phyloP scores from a whole-genome alignment of 225 moss, liverwort and hornwort genomes.

The Neckera pumila region DNA sequence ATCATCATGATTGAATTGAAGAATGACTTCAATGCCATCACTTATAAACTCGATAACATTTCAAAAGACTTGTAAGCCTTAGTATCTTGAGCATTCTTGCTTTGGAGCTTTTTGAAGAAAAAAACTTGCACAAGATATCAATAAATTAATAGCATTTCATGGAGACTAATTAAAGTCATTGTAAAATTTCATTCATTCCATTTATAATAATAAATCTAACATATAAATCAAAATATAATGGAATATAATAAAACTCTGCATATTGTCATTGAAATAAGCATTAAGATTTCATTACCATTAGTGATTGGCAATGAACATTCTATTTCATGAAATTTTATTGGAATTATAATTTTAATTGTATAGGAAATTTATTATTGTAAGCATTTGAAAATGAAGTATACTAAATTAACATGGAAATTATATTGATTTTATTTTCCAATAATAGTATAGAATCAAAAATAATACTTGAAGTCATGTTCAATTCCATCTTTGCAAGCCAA shows the following conservation, averaged over 20 bases:
- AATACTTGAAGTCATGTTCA: neutral
- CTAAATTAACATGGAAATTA: neutral
- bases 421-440: neutral
- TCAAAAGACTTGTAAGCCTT: neutral
- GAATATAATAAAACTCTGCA: accelerated
- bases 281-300: too few relatives aligned
- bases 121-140: neutral
- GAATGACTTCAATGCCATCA: neutral
- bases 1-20: neutral
- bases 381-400: neutral
- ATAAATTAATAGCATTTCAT: neutral
- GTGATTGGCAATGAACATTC: accelerated
- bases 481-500: neutral
- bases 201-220: neutral
- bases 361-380: accelerated
- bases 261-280: neutral
- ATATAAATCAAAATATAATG: neutral
- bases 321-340: neutral
- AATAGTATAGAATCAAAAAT: neutral
- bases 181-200: too few relatives aligned
- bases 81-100: neutral
- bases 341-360: accelerated
- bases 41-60: neutral
- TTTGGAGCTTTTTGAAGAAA: neutral
- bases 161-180: neutral